phyloP scores from a whole-genome alignment of 2,329 filamentous ascomycete genomes.

The Penicillium brasilianum region DNA sequence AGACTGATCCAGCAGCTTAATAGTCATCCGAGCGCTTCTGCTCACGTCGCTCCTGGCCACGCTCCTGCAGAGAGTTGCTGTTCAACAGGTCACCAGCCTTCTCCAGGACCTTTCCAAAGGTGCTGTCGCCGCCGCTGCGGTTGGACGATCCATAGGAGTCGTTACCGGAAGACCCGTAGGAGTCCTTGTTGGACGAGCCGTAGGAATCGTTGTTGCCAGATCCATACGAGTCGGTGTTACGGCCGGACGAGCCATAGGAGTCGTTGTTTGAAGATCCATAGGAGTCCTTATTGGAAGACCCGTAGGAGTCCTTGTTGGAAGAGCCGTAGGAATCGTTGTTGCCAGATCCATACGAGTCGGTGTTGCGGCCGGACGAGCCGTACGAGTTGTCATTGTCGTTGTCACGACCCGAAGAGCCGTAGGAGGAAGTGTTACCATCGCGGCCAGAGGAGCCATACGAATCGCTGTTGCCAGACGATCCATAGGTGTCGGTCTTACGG shows the following conservation, averaged over 20 bases:
- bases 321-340: slow-evolving; percentile 3
- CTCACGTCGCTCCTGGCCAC: slow-evolving; percentile 10
- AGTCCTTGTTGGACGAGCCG: neutral
- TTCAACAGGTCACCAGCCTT: slow-evolving; percentile 11
- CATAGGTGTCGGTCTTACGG: slow-evolving; percentile 3
- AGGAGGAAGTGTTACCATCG: slow-evolving; percentile 3
- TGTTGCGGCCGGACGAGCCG: neutral
- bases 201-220: slow-evolving; percentile 3
- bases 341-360: slow-evolving; percentile 4
- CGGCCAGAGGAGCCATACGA: slow-evolving; percentile 7
- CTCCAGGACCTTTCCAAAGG: slow-evolving; percentile 10
- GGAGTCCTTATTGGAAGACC: neutral
- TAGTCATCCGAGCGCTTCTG: slow-evolving; percentile 8
- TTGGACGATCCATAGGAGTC: slow-evolving; percentile 9
- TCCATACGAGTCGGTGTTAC: slow-evolving; percentile 1
- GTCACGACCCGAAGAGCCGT: neutral
- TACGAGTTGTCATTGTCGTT: slow-evolving; percentile 2
- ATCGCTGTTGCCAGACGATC: neutral
- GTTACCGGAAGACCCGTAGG: neutral
- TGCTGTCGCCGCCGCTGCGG: slow-evolving; percentile 10
- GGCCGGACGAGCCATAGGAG: neutral
- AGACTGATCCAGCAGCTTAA: neutral
- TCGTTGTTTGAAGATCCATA: slow-evolving; percentile 6
- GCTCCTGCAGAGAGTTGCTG: slow-evolving; percentile 9
- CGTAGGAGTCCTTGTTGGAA: neutral